Base-by-base conservation (phyloP, 208 protist species). In the Wallacemonas rigidus region DNA sequence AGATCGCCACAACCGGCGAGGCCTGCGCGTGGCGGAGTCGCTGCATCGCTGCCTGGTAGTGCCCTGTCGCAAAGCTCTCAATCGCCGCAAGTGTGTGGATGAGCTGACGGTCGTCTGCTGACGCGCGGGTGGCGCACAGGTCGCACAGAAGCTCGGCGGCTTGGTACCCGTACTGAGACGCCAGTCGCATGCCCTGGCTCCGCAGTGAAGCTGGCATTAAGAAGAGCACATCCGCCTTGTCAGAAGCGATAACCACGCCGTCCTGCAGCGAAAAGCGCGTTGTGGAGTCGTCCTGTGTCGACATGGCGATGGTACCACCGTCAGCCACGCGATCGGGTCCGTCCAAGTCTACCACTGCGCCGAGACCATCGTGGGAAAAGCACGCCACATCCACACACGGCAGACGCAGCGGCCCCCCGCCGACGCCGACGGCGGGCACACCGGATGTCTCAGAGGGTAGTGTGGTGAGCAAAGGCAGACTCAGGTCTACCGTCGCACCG, bases 121-220 rank as follows among this genome's bases (percentile, higher is more conserved):
- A 54, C 48, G 91, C 81, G 57, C 88, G 79, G 48, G 81, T 79
- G 3, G 81, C 73, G 55, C 81, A 92, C 1, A 95, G 76, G 64
- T 86, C 83, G 67, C 77, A 88, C 9, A 95, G 80, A 3, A 88
- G 62, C 41, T 87, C 71, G 12, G 74, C 81, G 5, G 72, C 76
- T 17, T 85, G 82, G 38, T 87, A 86, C 11, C 54, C 48, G 61
- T 76, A 69, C 3, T 50, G 26, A 2, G 74, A 53, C 1, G 80
- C 72, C 9, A 94, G 67, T 0, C 38, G 26, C n/a, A 78, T 51
- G 7, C 70, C 79, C 65, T 89, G 80, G 7, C 53, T 75, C 3
- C 58, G 53, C 36, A 86, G 39, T 7, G 78, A 65, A 2, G 69
- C 67, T 3, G 83, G 69, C 17, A 76, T 50, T 15, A 94, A 69